Evolutionary conservation across 139 green algal species (phyloP).

Genomic region (Tetraselmis striata): DNA sequence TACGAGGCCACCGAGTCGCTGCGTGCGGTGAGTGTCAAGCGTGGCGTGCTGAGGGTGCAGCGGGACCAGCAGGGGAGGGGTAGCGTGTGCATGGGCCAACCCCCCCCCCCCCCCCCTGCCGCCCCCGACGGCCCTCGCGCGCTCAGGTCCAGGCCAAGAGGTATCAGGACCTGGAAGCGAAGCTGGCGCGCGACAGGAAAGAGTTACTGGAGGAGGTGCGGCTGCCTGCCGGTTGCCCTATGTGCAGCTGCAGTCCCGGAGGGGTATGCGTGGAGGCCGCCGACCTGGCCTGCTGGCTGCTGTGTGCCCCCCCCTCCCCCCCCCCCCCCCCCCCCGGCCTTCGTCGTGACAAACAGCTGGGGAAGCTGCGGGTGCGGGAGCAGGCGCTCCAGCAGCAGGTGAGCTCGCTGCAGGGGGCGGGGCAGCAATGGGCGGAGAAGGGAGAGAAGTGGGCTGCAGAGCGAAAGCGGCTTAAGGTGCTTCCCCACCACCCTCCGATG

Average conservation of each 20-base stretch:
- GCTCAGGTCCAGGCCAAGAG: not conserved
- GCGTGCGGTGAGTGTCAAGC: not conserved
- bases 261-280: too few relatives aligned
- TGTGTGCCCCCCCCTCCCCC: too few relatives aligned
- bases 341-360: too few relatives aligned
- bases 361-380: not conserved
- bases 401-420: not conserved
- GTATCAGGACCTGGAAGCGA: not conserved
- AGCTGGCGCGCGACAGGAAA: not conserved
- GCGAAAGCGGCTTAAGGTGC: not conserved
- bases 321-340: too few relatives aligned
- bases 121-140: too few relatives aligned
- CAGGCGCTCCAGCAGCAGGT: not conserved
- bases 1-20: not conserved
- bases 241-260: too few relatives aligned
- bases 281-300: too few relatives aligned
- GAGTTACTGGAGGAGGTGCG: not conserved
- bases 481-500: not conserved
- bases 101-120: too few relatives aligned
- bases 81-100: too few relatives aligned
- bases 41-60: too few relatives aligned
- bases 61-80: too few relatives aligned
- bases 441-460: not conserved
- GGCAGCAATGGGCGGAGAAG: not conserved
- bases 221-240: too few relatives aligned